A percentile compares a stretch with the other conserved stretches of the same genome.
Evolutionary conservation across 2,329 filamentous ascomycete species (phyloP).

Genomic region (Mollisia scopiformis): DNA sequence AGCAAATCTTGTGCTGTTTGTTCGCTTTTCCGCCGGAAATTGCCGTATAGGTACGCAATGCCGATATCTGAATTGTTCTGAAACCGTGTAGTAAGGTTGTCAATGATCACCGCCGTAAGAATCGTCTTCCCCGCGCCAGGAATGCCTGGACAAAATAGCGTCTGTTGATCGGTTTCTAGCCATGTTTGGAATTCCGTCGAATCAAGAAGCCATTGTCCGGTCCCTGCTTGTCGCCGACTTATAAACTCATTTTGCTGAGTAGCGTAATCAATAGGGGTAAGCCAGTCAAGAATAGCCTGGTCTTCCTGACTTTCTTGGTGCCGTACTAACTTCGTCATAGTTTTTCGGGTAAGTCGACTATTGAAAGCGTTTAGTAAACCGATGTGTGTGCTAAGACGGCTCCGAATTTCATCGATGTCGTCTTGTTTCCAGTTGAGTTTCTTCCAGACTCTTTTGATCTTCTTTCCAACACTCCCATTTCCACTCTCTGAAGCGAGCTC

Average conservation of each 20-base stretch:
- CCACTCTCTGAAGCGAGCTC: conserved; percentile 15
- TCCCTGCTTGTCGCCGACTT: conserved; percentile 11
- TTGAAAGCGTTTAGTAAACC: conserved; percentile 3
- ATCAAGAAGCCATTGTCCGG: conserved; percentile 23
- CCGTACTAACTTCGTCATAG: conserved; percentile 13
- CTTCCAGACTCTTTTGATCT: conserved; percentile 3
- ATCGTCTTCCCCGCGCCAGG: conserved; percentile 53
- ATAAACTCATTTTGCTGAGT: conserved; percentile 13
- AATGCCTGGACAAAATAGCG: conserved; percentile 25
- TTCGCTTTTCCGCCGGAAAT: not conserved
- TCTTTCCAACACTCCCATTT: not conserved
- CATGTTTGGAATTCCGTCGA: conserved; percentile 19
- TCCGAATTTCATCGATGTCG: conserved; percentile 1
- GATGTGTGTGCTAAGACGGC: conserved; percentile 4
- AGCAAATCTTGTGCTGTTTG: not conserved
- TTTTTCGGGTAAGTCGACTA: conserved; percentile 8
- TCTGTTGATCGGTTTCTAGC: conserved; percentile 17
- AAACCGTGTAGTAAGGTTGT: conserved; percentile 40
- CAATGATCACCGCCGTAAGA: conserved; percentile 43
- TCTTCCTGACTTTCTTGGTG: conserved; percentile 16
- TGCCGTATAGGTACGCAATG: conserved; percentile 3
- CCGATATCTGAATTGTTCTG: conserved; percentile 17
- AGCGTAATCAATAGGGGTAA: conserved; percentile 7
- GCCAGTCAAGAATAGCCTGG: conserved; percentile 9
- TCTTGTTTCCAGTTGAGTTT: conserved; percentile 4